Conservation (phyloP, 2,329 filamentous ascomycete species). For the Xylariomycetidae sp. region DNA sequence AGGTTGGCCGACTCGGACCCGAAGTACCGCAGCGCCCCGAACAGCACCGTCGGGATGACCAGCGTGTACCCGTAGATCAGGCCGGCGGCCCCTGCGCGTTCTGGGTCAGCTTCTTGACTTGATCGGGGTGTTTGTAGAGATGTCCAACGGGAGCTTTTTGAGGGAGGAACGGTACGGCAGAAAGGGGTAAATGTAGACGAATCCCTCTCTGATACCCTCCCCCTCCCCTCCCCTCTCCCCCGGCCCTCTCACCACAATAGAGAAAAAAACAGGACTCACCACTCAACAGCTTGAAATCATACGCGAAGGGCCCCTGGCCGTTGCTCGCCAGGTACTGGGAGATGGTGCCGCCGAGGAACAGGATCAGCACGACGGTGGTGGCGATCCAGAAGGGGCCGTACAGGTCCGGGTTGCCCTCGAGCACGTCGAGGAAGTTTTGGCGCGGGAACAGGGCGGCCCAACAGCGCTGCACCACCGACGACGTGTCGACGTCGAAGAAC, state of each 20-base stretch:
- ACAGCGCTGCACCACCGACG: slow-evolving; percentile 81
- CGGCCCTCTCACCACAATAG: no score
- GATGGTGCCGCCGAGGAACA: slow-evolving; percentile 94
- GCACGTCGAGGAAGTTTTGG: slow-evolving; percentile 91
- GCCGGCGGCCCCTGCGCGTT: slow-evolving; percentile 66
- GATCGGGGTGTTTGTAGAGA: no score
- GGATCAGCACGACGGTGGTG: slow-evolving; percentile 90
- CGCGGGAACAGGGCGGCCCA: slow-evolving; percentile 84
- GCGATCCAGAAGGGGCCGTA: slow-evolving; percentile 99
- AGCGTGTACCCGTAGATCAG: slow-evolving; percentile 94
- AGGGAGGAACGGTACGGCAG: neutral
- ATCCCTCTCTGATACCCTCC: no score
- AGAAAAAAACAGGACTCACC: slow-evolving; percentile 45
- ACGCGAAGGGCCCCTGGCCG: slow-evolving; percentile 71
- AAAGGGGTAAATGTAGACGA: slow-evolving; percentile 2
- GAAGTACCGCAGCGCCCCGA: slow-evolving; percentile 89
- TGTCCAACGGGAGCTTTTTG: no score
- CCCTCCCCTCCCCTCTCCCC: no score
- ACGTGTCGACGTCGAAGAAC: slow-evolving; percentile 98
- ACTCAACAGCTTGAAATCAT: slow-evolving; percentile 85
- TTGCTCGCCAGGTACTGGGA: slow-evolving; percentile 77
- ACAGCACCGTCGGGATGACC: slow-evolving; percentile 77
- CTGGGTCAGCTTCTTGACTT: no score
- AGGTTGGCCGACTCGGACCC: slow-evolving; percentile 90
- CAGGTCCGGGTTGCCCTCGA: slow-evolving; percentile 93